A percentile compares a stretch with the other conserved stretches of the same genome.
These are phyloP conservation scores for Dothideomycetes sp. DNA, from an alignment of 2,329 filamentous ascomycete genomes.

Conservation along the genomic window DNA sequence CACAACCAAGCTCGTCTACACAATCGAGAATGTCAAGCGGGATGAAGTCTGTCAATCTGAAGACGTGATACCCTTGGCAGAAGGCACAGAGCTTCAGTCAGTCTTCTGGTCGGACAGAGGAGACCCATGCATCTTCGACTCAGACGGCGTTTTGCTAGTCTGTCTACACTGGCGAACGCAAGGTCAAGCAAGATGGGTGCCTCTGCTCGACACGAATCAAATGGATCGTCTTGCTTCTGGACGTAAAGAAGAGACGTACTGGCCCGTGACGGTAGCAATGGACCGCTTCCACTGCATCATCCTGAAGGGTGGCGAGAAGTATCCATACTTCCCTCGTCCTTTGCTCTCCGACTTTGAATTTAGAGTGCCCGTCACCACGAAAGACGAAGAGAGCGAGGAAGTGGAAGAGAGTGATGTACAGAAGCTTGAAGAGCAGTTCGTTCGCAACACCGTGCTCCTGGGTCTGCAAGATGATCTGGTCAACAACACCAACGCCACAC, in stretches of 20 bases:
- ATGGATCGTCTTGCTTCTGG: conserved; percentile 75
- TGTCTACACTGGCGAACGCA: conserved; percentile 83
- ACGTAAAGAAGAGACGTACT: conserved; percentile 82
- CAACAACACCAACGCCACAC: conserved; percentile 55
- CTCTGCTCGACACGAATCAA: conserved; percentile 79
- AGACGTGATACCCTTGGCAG: conserved; percentile 76
- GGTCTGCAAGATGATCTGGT: conserved; percentile 69
- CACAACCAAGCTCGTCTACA: conserved; percentile 70
- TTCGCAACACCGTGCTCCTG: conserved; percentile 63
- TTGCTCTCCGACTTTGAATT: conserved; percentile 92
- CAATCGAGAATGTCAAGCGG: conserved; percentile 86
- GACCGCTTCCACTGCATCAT: conserved; percentile 98
- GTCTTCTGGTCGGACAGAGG: conserved; percentile 89
- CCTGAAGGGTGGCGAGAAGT: conserved; percentile 85
- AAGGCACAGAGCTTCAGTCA: conserved; percentile 62
- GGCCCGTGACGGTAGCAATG: conserved; percentile 86
- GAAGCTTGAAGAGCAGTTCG: conserved; percentile 43
- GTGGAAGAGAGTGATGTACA: conserved; percentile 27
- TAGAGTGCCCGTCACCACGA: conserved; percentile 60
- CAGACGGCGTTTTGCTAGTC: conserved; percentile 76
- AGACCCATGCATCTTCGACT: conserved; percentile 96
- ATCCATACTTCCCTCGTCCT: conserved; percentile 86
- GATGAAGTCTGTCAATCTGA: conserved; percentile 93
- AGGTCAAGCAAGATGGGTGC: conserved; percentile 82
- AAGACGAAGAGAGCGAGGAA: conserved; percentile 31